Percentiles rank a stretch among this genome's conserved stretches.
phyloP scores from a whole-genome alignment of 352 stramenopile genomes.

The Pythium sukuiense region DNA sequence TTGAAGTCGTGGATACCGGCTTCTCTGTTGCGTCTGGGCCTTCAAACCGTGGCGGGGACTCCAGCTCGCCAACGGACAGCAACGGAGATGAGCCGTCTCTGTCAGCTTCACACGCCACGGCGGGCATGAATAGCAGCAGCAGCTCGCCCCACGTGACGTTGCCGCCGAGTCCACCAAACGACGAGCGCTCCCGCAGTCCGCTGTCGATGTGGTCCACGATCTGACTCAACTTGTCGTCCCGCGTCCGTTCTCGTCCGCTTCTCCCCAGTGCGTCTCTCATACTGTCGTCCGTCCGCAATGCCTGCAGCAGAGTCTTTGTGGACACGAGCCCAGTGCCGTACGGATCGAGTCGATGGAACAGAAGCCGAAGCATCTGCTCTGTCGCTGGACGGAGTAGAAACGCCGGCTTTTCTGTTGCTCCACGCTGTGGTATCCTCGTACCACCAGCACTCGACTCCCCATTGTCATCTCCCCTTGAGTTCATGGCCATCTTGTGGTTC shows the following conservation, averaged over 20 bases:
- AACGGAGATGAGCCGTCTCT: background rate
- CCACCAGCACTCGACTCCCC: conserved; percentile 24
- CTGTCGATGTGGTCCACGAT: conserved; percentile 47
- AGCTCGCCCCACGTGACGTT: conserved; percentile 80
- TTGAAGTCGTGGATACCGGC: background rate
- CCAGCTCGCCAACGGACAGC: conserved; percentile 4
- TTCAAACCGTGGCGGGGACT: conserved; percentile 11
- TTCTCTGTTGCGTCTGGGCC: background rate
- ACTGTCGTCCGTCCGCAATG: conserved; percentile 34
- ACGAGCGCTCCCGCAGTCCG: conserved; percentile 31
- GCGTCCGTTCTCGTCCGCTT: conserved; percentile 6
- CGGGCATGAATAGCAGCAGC: conserved; percentile 65
- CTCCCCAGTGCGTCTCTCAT: conserved; percentile 40
- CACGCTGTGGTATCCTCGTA: conserved; percentile 35
- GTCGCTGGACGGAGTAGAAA: conserved; percentile 43
- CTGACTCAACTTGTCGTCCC: conserved; percentile 29
- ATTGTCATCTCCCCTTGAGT: background rate
- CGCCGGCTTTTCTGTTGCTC: conserved; percentile 7
- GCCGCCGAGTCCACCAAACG: conserved; percentile 18
- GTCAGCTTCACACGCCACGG: conserved; percentile 10
- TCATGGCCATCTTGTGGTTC: conserved; percentile 11
- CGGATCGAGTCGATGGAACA: conserved; percentile 71
- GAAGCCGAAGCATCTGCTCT: conserved; percentile 46
- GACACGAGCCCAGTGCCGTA: conserved; percentile 60
- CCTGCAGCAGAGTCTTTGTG: conserved; percentile 33